Base-by-base conservation (phyloP, 345 rosid species). In the Hibiscus mutabilis region DNA sequence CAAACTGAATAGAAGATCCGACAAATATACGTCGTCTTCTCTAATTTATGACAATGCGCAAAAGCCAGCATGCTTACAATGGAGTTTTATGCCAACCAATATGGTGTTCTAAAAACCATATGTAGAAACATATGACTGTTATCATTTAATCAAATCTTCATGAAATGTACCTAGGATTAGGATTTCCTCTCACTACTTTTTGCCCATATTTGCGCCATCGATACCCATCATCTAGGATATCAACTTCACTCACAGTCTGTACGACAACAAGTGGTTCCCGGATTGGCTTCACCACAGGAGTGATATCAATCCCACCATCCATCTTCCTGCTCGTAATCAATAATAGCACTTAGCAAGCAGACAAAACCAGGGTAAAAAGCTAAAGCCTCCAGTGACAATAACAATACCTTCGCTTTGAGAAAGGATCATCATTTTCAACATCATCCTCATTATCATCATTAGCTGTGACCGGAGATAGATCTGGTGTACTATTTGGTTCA, bases 181-280 rank as follows among this genome's bases (percentile, higher is more conserved):
- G 98, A 84, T 95, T 95, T 74, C 98, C 97, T 71, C 97, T 84
- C 52, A 95, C 99, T 75, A 95, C 96, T 84, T 95, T 95, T 85
- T 95, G 99, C 72, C 98, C 99, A 85, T 95, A 95, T 80, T 95
- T 95, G 86, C 99, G 97, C 99, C 99, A 95, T 57, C 96, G 79
- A 73, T 95, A 95, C 73, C 99, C 99, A 78, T 95, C 99, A 79
- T 92, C 99, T 62, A 95, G 80, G 84, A 95, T 89, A 82, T 95
- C 99, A 74, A 95, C 94, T 82, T 95, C 99, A 74, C 99, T 95
- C 67, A 90, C 71, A 70, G 99, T 95, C 74, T 95, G 99, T 79
- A 95, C 99, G 70, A 95, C 98, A 72, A 95, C 97, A 8, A 97
- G 98, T 60, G 99, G 94, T 80, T 95, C 99, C 59, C 97, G 89